These are phyloP conservation scores for Claviceps arundinis DNA, from an alignment of 2,329 filamentous ascomycete species.

Conservation along the genomic window DNA sequence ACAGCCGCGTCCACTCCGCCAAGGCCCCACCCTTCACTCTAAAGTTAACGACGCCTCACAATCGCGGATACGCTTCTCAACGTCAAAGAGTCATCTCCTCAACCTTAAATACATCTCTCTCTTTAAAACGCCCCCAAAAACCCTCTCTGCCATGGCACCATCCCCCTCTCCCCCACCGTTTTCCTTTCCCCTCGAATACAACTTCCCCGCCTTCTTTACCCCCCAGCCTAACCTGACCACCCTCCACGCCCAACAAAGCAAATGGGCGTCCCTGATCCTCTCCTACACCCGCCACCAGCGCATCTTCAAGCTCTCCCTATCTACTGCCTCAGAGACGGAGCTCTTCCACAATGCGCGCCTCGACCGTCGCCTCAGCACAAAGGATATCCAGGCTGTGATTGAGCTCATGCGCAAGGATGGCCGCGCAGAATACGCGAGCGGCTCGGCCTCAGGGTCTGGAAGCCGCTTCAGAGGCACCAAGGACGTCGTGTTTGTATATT, in stretches of 20 bases:
- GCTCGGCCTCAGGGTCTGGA: neutral
- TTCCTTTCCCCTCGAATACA: slow-evolving; percentile 49
- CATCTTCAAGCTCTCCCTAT: slow-evolving; percentile 61
- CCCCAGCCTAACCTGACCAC: slow-evolving; percentile 63
- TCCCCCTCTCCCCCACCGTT: neutral
- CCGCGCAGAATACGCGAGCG: slow-evolving; percentile 50
- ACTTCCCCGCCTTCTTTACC: slow-evolving; percentile 78
- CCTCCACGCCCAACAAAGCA: slow-evolving; percentile 60
- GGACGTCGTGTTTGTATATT: slow-evolving; percentile 61
- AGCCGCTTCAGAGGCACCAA: slow-evolving; percentile 9
- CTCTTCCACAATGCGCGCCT: slow-evolving; percentile 47
- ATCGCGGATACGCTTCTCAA: neutral
- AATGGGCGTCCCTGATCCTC: slow-evolving; percentile 80
- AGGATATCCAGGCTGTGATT: slow-evolving; percentile 44
- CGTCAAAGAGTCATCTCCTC: too few species aligned
- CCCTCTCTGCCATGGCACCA: neutral
- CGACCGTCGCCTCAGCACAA: slow-evolving; percentile 33
- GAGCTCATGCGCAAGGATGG: slow-evolving; percentile 47
- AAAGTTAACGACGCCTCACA: neutral
- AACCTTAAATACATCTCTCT: neutral
- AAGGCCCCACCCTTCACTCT: neutral
- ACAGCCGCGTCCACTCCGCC: neutral
- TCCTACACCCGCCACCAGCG: slow-evolving; percentile 69
- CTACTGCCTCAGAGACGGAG: slow-evolving; percentile 35
- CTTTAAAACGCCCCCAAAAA: neutral